A percentile compares a stretch with the other conserved stretches of the same genome.
Conservation (phyloP, 2,329 filamentous ascomycete genomes). For the Scleromitrula shiraiana region DNA sequence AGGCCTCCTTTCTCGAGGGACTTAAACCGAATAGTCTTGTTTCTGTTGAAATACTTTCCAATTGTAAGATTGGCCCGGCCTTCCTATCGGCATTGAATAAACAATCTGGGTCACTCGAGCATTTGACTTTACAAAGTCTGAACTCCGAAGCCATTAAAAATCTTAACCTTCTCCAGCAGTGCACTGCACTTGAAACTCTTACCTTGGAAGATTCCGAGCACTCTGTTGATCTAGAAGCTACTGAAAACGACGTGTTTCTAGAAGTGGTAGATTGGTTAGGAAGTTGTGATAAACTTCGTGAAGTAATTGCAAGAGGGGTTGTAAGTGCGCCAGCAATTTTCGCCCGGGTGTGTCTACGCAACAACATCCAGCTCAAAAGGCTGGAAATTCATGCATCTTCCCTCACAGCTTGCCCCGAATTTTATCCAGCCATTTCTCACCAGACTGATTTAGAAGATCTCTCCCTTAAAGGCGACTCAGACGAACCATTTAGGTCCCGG, state of each 20-base stretch:
- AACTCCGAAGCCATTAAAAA: slow-evolving; percentile 40
- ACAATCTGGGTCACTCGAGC: slow-evolving; percentile 46
- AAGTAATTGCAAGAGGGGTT: slow-evolving; percentile 43
- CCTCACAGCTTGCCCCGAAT: slow-evolving; percentile 40
- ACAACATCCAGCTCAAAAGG: slow-evolving; percentile 38
- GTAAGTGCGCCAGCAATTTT: slow-evolving; percentile 45
- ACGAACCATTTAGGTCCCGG: slow-evolving; percentile 33
- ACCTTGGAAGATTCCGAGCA: slow-evolving; percentile 37
- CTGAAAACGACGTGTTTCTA: slow-evolving; percentile 43
- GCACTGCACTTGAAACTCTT: slow-evolving; percentile 41
- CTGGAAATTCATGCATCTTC: slow-evolving; percentile 43
- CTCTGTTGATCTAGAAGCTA: slow-evolving; percentile 39
- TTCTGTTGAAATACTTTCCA: slow-evolving; percentile 50
- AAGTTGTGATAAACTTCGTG: slow-evolving; percentile 42
- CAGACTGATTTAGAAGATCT: slow-evolving; percentile 41
- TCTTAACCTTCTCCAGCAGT: slow-evolving; percentile 40
- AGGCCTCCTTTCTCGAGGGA: slow-evolving; percentile 49
- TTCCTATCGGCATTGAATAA: slow-evolving; percentile 46
- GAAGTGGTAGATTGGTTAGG: slow-evolving; percentile 47
- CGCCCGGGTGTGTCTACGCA: slow-evolving; percentile 39
- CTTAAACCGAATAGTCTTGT: slow-evolving; percentile 49
- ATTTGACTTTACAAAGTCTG: slow-evolving; percentile 42
- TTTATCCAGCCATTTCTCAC: slow-evolving; percentile 43
- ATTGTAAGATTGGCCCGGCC: slow-evolving; percentile 44
- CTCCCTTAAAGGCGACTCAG: slow-evolving; percentile 38